These are phyloP conservation scores for Zelopaecilomyces penicillatus DNA, from an alignment of 2,329 filamentous ascomycete species.

Conservation along the genomic window DNA sequence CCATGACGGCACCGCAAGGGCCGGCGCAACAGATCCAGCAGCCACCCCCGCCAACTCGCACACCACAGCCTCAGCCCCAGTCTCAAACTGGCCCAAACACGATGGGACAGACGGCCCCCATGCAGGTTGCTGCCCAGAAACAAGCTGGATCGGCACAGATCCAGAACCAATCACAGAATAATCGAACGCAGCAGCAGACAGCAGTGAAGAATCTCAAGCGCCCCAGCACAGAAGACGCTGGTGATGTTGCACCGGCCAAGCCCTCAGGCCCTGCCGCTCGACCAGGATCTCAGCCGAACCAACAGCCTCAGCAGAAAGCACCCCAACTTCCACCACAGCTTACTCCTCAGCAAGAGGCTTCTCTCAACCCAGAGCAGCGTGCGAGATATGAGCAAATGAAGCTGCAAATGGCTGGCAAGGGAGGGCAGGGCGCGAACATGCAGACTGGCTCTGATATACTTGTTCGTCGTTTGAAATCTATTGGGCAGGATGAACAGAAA, in stretches of 20 bases:
- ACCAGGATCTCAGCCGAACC: conserved; percentile 17
- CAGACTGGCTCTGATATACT: conserved; percentile 17
- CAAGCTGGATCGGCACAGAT: conserved; percentile 15
- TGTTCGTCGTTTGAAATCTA: conserved; percentile 22
- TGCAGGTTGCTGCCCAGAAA: conserved; percentile 22
- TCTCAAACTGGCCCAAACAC: conserved; percentile 30
- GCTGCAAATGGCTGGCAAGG: conserved; percentile 19
- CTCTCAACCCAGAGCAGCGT: conserved; percentile 36
- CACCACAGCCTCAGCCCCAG: conserved; percentile 31
- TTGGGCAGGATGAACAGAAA: conserved; percentile 33
- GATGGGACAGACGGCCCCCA: conserved; percentile 33
- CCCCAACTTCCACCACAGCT: conserved; percentile 17
- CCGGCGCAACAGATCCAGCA: conserved; percentile 49
- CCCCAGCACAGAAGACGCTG: conserved; percentile 36
- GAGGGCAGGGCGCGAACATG: conserved; percentile 8
- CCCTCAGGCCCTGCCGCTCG: conserved; percentile 11
- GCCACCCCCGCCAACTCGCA: conserved; percentile 38
- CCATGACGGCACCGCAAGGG: conserved; percentile 37
- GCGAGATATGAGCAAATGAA: conserved; percentile 34
- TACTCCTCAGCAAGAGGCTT: conserved; percentile 28
- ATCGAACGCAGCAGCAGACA: conserved; percentile 19
- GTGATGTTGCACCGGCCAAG: conserved; percentile 20
- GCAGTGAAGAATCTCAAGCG: conserved; percentile 43
- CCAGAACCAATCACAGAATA: conserved; percentile 16
- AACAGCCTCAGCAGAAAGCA: conserved; percentile 4